Conservation (phyloP, 2,329 filamentous ascomycete genomes). For the Exophiala bonariae region DNA sequence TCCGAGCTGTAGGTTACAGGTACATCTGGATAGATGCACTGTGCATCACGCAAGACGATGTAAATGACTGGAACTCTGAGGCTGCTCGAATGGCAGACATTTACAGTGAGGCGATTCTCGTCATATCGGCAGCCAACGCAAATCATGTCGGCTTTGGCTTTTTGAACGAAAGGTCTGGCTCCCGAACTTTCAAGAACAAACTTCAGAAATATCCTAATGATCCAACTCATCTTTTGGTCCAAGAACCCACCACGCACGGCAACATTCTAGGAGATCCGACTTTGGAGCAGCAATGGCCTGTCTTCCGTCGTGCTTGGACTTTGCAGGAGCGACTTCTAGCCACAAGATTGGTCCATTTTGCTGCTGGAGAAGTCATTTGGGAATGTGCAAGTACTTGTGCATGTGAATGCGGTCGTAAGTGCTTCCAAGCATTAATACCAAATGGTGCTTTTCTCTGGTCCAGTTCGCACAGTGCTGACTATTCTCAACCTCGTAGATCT, state of each 20-base stretch:
- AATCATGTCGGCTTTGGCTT: conserved; percentile 2
- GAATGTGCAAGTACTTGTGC: conserved; percentile 13
- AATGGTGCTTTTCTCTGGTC: too few relatives aligned
- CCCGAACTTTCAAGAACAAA: conserved; percentile 1
- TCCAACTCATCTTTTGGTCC: background rate
- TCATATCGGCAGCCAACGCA: conserved; percentile 13
- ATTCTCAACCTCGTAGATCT: too few relatives aligned
- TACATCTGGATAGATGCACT: conserved; percentile 37
- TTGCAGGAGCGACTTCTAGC: conserved; percentile 20
- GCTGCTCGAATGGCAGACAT: conserved; percentile 21
- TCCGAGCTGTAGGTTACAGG: conserved; percentile 20
- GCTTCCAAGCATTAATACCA: too few relatives aligned
- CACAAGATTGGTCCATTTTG: conserved; percentile 12
- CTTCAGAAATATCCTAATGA: conserved; percentile 1
- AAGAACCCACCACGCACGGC: background rate
- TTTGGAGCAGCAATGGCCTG: conserved; percentile 2
- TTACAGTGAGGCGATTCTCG: conserved; percentile 14
- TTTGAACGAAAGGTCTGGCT: background rate
- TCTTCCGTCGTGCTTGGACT: conserved; percentile 14
- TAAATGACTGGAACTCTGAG: conserved; percentile 26
- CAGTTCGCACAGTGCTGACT: too few relatives aligned
- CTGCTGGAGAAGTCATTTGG: conserved; percentile 15
- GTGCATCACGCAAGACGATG: conserved; percentile 33
- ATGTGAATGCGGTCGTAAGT: conserved; percentile 8
- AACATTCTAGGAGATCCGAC: background rate